Conservation (phyloP, 108 stramenopile species). For the Aurantiochytrium sp. region DNA sequence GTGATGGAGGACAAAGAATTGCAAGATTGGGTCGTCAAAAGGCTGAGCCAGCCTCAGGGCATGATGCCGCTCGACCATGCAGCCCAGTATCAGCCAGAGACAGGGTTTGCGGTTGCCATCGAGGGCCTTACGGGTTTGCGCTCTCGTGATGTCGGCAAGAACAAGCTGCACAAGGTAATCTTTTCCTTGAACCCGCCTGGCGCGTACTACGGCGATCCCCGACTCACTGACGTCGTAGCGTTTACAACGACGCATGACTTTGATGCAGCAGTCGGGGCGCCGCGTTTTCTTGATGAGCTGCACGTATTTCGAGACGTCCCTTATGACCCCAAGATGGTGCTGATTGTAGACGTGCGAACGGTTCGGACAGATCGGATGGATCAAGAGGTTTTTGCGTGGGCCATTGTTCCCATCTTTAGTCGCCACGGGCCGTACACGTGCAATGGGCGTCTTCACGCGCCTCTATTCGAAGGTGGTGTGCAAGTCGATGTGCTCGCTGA, state of each 20-base stretch:
- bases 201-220: not conserved
- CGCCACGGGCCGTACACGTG: not conserved
- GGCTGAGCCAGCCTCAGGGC: not conserved
- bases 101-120: not conserved
- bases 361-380: not conserved
- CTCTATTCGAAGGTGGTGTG: not conserved
- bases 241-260: not conserved
- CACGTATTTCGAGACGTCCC: not conserved
- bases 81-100: not conserved
- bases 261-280: not conserved
- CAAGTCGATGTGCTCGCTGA: not conserved
- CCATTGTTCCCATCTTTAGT: not conserved
- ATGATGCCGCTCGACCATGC: not conserved
- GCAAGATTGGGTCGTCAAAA: not conserved
- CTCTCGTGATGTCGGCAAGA: not conserved
- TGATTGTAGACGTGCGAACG: not conserved
- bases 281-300: not conserved
- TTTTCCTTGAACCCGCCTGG: not conserved
- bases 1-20: slow-evolving; percentile 3
- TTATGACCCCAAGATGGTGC: not conserved
- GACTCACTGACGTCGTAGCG: not conserved
- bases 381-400: not conserved
- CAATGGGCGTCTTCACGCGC: not conserved
- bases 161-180: not conserved
- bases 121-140: not conserved